Conservation (phyloP, 2,329 filamentous ascomycete genomes). For the Karstenula rhodostoma region DNA sequence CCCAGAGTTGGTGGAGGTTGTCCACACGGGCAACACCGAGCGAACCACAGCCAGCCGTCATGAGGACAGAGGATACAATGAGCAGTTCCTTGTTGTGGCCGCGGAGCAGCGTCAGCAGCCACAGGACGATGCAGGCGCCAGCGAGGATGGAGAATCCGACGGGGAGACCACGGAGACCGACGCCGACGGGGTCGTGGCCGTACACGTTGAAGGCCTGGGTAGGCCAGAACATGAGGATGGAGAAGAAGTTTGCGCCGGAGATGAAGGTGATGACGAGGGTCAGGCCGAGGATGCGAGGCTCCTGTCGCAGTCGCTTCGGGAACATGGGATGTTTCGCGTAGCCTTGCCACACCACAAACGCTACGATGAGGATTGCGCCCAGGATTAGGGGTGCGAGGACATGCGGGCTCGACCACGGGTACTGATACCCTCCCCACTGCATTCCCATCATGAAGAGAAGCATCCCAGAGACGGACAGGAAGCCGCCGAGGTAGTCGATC, state of each 20-base stretch:
- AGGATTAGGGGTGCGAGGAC: constrained; percentile 64
- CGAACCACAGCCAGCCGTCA: constrained; percentile 70
- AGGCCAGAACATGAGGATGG: constrained; percentile 46
- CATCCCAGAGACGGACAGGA: constrained; percentile 41
- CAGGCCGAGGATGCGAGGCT: constrained; percentile 41
- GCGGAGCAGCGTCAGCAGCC: constrained; percentile 64
- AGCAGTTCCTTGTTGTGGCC: constrained; percentile 69
- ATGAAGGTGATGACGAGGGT: constrained; percentile 46
- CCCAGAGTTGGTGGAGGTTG: constrained; percentile 65
- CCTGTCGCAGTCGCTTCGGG: constrained; percentile 44
- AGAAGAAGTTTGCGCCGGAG: constrained; percentile 46
- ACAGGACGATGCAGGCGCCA: constrained; percentile 67
- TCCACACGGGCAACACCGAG: constrained; percentile 60
- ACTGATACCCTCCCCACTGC: constrained; percentile 54
- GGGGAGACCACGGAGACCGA: constrained; percentile 71
- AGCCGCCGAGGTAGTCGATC: constrained; percentile 43
- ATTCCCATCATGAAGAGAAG: constrained; percentile 49
- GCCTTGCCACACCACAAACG: constrained; percentile 61
- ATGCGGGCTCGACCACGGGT: constrained; percentile 63
- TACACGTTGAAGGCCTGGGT: constrained; percentile 46
- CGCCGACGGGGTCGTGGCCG: constrained; percentile 64
- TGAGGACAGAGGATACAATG: constrained; percentile 66
- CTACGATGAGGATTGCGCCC: constrained; percentile 57
- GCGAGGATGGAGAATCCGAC: constrained; percentile 70
- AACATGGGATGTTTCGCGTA: constrained; percentile 56